Conservation (phyloP, 306 rosid species). For the Quercus parvula region DNA sequence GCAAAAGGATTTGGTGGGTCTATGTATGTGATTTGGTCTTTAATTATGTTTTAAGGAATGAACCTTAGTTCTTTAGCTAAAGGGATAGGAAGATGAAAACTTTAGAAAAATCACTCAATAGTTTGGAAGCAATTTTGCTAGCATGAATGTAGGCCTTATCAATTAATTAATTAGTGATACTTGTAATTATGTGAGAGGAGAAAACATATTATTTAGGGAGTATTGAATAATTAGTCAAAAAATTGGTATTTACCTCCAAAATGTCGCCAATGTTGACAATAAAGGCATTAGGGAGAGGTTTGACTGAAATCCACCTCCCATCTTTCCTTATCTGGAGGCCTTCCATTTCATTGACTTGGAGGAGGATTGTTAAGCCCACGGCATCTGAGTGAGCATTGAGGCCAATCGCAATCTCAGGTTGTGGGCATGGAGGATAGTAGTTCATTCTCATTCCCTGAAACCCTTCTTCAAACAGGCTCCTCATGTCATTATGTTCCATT, state of each 20-base stretch:
- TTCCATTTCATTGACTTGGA: conserved; percentile 31
- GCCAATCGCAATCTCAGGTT: conserved; percentile 35
- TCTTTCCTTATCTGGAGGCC: conserved; percentile 38
- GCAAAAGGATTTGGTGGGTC: too few relatives aligned
- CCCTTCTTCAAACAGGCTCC: conserved; percentile 26
- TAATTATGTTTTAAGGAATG: too few relatives aligned
- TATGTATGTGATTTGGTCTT: too few relatives aligned
- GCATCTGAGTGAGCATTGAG: conserved; percentile 32
- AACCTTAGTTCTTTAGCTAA: too few relatives aligned
- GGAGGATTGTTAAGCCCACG: conserved; percentile 29
- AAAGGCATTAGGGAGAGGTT: conserved; percentile 27
- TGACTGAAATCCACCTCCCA: conserved; percentile 29
- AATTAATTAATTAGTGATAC: too few relatives aligned
- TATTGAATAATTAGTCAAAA: background rate
- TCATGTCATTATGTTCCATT: conserved; percentile 22
- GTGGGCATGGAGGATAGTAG: conserved; percentile 44
- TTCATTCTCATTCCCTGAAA: conserved; percentile 28
- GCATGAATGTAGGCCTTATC: too few relatives aligned
- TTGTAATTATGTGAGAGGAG: too few relatives aligned
- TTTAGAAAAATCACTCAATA: too few relatives aligned
- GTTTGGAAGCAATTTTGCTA: too few relatives aligned
- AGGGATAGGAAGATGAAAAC: too few relatives aligned
- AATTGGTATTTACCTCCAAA: conserved; percentile 24
- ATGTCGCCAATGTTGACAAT: conserved; percentile 34
- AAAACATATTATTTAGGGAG: too few relatives aligned